Conservation (phyloP, 768 basidiomycete genomes). For the Tylopilus cervinicoccineus region DNA sequence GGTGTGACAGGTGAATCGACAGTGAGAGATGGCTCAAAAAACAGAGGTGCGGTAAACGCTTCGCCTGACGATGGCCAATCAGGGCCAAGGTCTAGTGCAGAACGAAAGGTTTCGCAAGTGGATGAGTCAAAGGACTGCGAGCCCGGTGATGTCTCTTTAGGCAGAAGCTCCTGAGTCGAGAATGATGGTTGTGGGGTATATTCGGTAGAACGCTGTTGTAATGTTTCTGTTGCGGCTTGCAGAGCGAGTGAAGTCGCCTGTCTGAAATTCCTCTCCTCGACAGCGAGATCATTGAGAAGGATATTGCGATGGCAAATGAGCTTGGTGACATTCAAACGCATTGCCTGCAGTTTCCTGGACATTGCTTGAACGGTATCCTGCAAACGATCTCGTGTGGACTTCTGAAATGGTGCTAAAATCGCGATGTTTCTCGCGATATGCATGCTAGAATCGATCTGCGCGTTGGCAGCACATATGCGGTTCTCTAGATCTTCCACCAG, state of each 20-base stretch:
- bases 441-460: slow-evolving; percentile 63
- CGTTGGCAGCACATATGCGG: slow-evolving; percentile 48
- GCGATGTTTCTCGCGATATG: slow-evolving; percentile 78
- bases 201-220: slow-evolving; percentile 43
- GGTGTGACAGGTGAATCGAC: slow-evolving; percentile 35
- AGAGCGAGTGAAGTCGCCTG: slow-evolving; percentile 68
- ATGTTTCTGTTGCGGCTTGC: slow-evolving; percentile 63
- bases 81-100: slow-evolving; percentile 55
- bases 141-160: slow-evolving; percentile 8
- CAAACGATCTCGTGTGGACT: slow-evolving; percentile 76
- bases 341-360: slow-evolving; percentile 59
- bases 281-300: slow-evolving; percentile 68
- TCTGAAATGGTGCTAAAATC: slow-evolving; percentile 84
- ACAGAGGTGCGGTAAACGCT: slow-evolving; percentile 32
- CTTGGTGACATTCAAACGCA: slow-evolving; percentile 71
- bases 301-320: slow-evolving; percentile 74
- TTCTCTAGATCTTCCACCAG: slow-evolving; percentile 66
- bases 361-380: slow-evolving; percentile 54
- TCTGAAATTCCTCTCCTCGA: slow-evolving; percentile 64
- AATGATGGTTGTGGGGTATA: slow-evolving; percentile 32
- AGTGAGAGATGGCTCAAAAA: slow-evolving; percentile 29
- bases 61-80: slow-evolving; percentile 46
- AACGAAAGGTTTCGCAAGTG: slow-evolving; percentile 59
- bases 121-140: slow-evolving; percentile 41
- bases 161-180: slow-evolving; percentile 28